Conservation (phyloP, 371 early-diverging fungal species). For the Zancudomyces culisetae region DNA sequence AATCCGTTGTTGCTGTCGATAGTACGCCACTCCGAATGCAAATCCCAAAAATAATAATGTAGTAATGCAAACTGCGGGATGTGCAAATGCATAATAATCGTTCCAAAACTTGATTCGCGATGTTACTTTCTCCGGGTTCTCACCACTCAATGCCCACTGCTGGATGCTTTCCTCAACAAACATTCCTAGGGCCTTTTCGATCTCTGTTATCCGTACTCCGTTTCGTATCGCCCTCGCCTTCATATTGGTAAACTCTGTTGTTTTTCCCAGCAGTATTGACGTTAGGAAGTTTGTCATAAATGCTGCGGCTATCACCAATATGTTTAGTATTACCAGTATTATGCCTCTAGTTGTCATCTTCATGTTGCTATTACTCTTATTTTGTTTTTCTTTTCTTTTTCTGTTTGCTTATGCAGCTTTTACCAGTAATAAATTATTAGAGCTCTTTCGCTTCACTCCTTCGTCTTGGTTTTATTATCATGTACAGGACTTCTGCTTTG, state of each 20-base stretch:
- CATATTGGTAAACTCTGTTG: slow-evolving; percentile 20
- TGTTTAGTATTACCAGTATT: slow-evolving; percentile 4
- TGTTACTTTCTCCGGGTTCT: too few relatives aligned
- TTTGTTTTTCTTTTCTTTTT: too few relatives aligned
- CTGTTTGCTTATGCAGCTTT: too few relatives aligned
- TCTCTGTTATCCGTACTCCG: slow-evolving; percentile 18
- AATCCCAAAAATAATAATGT: slow-evolving; percentile 18
- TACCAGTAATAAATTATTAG: too few relatives aligned
- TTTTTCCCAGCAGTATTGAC: slow-evolving; percentile 18
- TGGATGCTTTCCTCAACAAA: slow-evolving; percentile 23
- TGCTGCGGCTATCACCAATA: slow-evolving; percentile 18
- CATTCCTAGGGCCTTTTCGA: slow-evolving; percentile 16
- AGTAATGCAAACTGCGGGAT: slow-evolving; percentile 19
- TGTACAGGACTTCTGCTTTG: too few relatives aligned
- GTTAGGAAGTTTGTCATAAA: slow-evolving; percentile 25
- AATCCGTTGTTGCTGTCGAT: too few relatives aligned
- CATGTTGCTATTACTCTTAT: too few relatives aligned
- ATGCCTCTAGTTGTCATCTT: neutral
- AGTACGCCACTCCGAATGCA: slow-evolving; percentile 1
- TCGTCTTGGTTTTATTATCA: too few relatives aligned
- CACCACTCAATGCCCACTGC: slow-evolving; percentile 14
- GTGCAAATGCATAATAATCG: slow-evolving; percentile 25
- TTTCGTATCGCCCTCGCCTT: slow-evolving; percentile 18
- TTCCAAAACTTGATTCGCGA: slow-evolving; percentile 24
- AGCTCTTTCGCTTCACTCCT: too few relatives aligned